phyloP scores from a whole-genome alignment of 768 basidiomycete species.

The Lanmaoa rubissima region DNA sequence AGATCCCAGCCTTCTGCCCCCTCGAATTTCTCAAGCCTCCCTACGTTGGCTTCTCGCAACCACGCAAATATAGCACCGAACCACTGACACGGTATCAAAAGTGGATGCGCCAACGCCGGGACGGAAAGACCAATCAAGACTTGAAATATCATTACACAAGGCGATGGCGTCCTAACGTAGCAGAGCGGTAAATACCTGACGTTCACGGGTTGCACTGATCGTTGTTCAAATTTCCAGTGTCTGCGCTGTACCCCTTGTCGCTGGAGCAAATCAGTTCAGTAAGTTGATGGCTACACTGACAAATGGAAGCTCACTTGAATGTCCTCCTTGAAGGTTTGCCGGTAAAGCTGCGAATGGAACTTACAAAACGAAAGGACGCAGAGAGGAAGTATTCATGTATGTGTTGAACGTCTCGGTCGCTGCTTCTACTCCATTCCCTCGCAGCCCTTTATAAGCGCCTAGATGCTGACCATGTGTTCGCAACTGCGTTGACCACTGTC shows the following conservation, averaged over 20 bases:
- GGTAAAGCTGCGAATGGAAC: conserved; percentile 36
- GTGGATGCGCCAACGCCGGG: conserved; percentile 33
- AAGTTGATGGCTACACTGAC: conserved; percentile 10
- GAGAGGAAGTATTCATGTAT: conserved; percentile 30
- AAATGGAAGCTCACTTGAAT: background rate
- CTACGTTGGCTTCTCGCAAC: conserved; percentile 47
- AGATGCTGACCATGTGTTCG: conserved; percentile 51
- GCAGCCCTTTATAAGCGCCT: conserved; percentile 59
- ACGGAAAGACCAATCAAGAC: conserved; percentile 21
- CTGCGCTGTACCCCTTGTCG: conserved; percentile 50
- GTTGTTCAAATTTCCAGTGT: conserved; percentile 36
- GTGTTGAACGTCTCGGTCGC: conserved; percentile 1
- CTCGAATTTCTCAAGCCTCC: conserved; percentile 14
- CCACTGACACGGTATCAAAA: conserved; percentile 47
- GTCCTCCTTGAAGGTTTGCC: conserved; percentile 41
- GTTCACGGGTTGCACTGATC: background rate
- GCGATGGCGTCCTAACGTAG: conserved; percentile 36
- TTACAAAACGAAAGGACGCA: conserved; percentile 28
- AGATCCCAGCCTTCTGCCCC: conserved; percentile 50
- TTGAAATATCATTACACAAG: conserved; percentile 60
- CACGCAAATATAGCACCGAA: conserved; percentile 39
- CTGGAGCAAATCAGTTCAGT: conserved; percentile 54
- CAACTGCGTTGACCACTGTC: conserved; percentile 60
- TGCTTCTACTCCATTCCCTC: conserved; percentile 4
- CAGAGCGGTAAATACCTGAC: conserved; percentile 49